Percentiles rank a stretch among this genome's conserved stretches.
phyloP scores from a whole-genome alignment of 768 basidiomycete genomes.

The Trametes maxima region DNA sequence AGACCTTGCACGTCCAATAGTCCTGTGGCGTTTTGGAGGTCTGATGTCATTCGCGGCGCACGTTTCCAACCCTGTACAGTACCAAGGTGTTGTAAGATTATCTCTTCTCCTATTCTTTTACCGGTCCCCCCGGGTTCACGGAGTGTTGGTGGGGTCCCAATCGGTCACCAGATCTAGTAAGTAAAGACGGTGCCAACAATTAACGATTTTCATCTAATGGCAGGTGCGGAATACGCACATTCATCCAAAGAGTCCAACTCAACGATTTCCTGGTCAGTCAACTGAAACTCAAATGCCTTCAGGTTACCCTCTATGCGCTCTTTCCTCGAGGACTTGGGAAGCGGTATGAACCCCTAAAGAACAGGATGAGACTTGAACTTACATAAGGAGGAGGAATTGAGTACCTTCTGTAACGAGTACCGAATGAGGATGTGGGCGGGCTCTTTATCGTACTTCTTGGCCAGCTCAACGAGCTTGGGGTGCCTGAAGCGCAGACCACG shows the following conservation, averaged over 20 bases:
- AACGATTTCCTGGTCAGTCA: constrained; percentile 51
- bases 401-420: constrained; percentile 79
- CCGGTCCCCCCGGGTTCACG: constrained; percentile 3
- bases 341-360: constrained; percentile 55
- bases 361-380: background rate
- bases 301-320: constrained; percentile 59
- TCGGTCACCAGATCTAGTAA: constrained; percentile 33
- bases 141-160: constrained; percentile 33
- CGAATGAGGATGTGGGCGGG: constrained; percentile 65
- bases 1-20: too few relatives aligned
- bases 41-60: background rate
- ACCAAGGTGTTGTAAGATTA: background rate
- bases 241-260: constrained; percentile 56
- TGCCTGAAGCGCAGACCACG: constrained; percentile 66
- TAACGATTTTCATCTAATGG: background rate
- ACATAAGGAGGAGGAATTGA: background rate
- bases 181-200: background rate
- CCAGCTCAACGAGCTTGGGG: constrained; percentile 49
- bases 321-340: constrained; percentile 64
- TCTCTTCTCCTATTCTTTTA: background rate
- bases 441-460: constrained; percentile 56
- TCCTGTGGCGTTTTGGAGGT: background rate
- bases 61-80: background rate
- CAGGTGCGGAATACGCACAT: constrained; percentile 39
- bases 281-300: constrained; percentile 64